Conservation (phyloP, 2,329 filamentous ascomycete species). For the Colletotrichum orchidophilum region DNA sequence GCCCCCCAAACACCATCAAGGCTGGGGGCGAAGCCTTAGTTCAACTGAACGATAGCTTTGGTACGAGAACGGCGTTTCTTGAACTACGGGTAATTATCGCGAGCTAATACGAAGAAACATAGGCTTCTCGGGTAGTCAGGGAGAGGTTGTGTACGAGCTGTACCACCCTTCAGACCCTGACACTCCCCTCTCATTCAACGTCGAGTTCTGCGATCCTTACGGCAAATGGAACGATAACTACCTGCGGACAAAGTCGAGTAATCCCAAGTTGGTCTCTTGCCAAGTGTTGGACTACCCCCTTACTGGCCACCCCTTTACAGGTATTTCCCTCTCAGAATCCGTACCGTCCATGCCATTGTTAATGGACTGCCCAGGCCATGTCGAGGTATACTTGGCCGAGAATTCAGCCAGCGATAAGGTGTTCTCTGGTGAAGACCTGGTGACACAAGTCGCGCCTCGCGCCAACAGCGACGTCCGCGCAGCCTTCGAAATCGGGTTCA, state of each 20-base stretch:
- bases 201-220: background rate
- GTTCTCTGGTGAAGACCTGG: no score
- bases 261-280: background rate
- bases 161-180: background rate
- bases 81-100: background rate
- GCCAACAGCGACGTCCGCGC: background rate
- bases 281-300: background rate
- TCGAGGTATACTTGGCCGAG: background rate
- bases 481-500: background rate
- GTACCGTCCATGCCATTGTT: background rate
- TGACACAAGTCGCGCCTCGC: no score
- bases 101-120: background rate
- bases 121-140: background rate
- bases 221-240: background rate
- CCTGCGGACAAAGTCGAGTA: background rate
- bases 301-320: background rate
- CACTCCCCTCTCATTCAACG: background rate
- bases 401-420: background rate
- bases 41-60: background rate
- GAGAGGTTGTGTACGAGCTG: background rate
- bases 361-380: background rate
- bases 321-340: background rate
- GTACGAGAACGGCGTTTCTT: background rate
- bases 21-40: background rate
- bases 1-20: background rate